These are phyloP conservation scores for Rhizopus sp. DNA, from an alignment of 371 early-diverging fungal species.

Conservation along the genomic window DNA sequence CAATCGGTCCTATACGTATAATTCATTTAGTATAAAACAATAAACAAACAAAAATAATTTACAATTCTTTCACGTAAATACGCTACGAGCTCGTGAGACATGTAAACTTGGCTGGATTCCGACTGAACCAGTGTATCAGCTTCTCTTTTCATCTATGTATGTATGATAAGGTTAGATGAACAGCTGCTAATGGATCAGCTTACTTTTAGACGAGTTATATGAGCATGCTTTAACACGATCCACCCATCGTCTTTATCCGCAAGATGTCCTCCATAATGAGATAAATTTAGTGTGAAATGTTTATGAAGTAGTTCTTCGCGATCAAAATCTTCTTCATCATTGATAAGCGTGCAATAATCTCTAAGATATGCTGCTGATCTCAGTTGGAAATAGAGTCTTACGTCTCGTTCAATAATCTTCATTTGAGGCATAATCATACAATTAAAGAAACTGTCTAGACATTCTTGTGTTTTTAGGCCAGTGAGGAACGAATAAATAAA, in stretches of 20 bases:
- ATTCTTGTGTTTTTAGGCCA: too few relatives aligned
- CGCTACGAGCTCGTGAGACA: background rate
- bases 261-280: background rate
- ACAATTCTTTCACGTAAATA: conserved; percentile 1
- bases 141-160: background rate
- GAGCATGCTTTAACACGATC: background rate
- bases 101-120: background rate
- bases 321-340: background rate
- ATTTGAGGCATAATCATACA: background rate
- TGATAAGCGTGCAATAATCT: background rate
- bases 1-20: background rate
- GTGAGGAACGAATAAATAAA: too few relatives aligned
- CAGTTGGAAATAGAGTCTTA: background rate
- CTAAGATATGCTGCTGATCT: background rate
- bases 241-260: background rate
- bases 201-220: background rate
- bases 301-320: background rate
- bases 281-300: background rate
- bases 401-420: background rate
- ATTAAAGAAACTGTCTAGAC: background rate
- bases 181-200: background rate
- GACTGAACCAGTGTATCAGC: background rate
- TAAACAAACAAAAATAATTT: background rate
- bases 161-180: background rate
- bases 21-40: background rate